phyloP scores from a whole-genome alignment of 2,329 filamentous ascomycete genomes.

The Fusarium heterosporum region DNA sequence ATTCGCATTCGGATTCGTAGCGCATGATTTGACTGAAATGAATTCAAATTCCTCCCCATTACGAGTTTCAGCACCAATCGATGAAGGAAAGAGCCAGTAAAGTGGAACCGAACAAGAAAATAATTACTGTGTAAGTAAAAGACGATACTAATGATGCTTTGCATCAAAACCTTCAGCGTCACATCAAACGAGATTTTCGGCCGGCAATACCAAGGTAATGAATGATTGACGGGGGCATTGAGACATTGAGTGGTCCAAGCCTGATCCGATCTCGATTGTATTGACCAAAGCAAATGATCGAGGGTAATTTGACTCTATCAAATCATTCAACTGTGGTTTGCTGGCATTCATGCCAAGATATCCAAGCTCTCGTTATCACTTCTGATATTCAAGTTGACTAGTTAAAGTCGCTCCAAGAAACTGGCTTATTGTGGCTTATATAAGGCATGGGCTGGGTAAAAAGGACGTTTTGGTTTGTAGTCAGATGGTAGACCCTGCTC shows the following conservation, averaged over 20 bases:
- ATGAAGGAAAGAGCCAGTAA: not conserved
- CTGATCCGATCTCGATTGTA: constrained; percentile 42
- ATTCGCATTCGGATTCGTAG: constrained; percentile 31
- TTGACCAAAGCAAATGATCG: constrained; percentile 16
- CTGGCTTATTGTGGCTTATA: not conserved
- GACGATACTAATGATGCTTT: not conserved
- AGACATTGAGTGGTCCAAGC: constrained; percentile 7
- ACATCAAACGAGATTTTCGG: constrained; percentile 15
- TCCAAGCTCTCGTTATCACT: not conserved
- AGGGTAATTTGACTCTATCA: not conserved
- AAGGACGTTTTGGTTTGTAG: not conserved
- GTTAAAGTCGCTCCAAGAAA: not conserved
- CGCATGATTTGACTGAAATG: constrained; percentile 4
- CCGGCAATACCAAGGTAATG: constrained; percentile 5
- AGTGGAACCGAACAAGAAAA: not conserved
- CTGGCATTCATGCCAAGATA: not conserved
- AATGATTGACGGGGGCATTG: not conserved
- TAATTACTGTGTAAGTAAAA: not conserved
- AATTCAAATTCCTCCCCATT: not conserved
- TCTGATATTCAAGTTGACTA: not conserved
- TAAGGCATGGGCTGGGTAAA: not conserved
- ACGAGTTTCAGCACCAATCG: not conserved
- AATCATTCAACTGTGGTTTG: not conserved
- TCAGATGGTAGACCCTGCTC: not conserved
- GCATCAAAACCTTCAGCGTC: not conserved